Evolutionary conservation across 176 grass and related monocot genomes (phyloP), one percentile per base, ranked within the genome.

Genomic region (Musa troglodytarum): DNA sequence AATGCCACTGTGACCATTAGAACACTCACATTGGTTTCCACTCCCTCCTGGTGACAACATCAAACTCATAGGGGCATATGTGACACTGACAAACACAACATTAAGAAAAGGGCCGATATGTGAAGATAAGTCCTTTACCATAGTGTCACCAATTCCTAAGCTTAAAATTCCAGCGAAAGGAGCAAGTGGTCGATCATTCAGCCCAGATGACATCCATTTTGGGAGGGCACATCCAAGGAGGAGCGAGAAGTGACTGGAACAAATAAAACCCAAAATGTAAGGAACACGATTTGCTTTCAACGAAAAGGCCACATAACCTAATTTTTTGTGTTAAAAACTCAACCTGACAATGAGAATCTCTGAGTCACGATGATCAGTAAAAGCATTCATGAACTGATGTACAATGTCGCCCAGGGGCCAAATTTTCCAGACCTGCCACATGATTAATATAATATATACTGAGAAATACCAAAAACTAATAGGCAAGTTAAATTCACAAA

Each of bases 351-450:
- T 94, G 68, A 99, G 90, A 87, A 94, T 86, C 26, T 99, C 90
- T 28, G 95, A 99, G 85, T 99, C 95, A 75, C 95, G 90, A 80
- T 99, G 95, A 81, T 99, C 95, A 25, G 88, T 99, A 68, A 99
- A 99, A 71, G 95, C 90, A n/a, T 82, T 99, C 95, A 99, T 99
- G 81, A 99, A 99, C 62, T 91, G 90, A 87, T 91, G 86, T 52
- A 99, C 82, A 59, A 81, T 51, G 81, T 54, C 67, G 20, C 95
- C 95, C 82, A 99, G 78, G 72, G 90, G 95, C 82, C 89, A 87
- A 69, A 94, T 87, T 77, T 99, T 84, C 88, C 88, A 99, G 76
- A 94, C 79, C 95, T 94, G 76, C 15, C 34, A 70, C 50, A 56
- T 25, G 5, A 74, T 28, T 12, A 61, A 61, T n/a, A 17, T 12